Base-by-base conservation (phyloP, 2,329 filamentous ascomycete genomes). In the Clonostachys solani region DNA sequence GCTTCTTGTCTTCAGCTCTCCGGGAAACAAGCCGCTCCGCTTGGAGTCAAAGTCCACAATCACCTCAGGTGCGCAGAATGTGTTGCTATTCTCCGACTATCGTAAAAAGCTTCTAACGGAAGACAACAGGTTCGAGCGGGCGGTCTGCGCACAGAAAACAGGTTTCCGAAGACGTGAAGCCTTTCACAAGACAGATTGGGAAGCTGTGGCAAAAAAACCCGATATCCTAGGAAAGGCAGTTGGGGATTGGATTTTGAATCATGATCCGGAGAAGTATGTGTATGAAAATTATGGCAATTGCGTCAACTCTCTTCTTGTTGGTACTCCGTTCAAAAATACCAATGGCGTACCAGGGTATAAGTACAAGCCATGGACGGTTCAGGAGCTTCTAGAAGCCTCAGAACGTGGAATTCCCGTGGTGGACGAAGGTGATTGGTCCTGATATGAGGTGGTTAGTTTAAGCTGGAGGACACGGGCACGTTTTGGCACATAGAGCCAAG, bases 261-360 rank as follows among this genome's bases (percentile, higher is more conserved):
- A 62, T 6, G 53, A 59, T 15, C 50, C 34, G 72, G 67, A 56
- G 47, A 50, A 54, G 43, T 60, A 65, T 19, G 58, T 55, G 1
- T 50, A 54, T 13, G 58, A 60, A 7, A 60, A 58, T 19, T 66
- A 60, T 40, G 33, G 46, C 3, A 46, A 56, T 18, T 59, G 53
- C 7, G 45, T 54, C 3, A 47, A 44, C 5, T 54, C 60, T 44
- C 33, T 65, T 7, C 46, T 53, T n/a, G 45, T 43, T 12, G 60
- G 54, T 2, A 42, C 34, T 7, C 41, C 54, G 1, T 66, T 66
- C 34, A 49, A 59, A 17, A 63, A 61, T 33, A 63, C 57, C 2
- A 66, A 66, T 43, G 47, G 57, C 6, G 58, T 58, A 1, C 47
- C 44, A 3, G 61, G 58, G 4, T 50, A 64, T 45, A 49, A 52